A percentile compares a stretch with the other conserved stretches of the same genome.
Evolutionary conservation across 768 basidiomycete genomes (phyloP).

Genomic region (Imleria badia): DNA sequence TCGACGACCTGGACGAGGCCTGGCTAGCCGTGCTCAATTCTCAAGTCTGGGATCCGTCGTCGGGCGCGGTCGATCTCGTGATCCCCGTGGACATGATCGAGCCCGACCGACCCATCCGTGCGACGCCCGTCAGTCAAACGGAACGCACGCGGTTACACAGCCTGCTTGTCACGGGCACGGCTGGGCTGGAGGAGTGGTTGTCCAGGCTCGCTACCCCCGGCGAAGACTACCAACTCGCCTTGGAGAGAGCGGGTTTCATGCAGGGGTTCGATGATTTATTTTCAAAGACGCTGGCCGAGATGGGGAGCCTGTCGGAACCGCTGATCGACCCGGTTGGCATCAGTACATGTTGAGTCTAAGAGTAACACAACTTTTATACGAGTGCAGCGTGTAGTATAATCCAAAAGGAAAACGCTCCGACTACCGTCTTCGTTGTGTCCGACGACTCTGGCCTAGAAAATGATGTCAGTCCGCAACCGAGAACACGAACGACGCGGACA

Average conservation of each 20-base stretch:
- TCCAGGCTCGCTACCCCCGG: conserved; percentile 27
- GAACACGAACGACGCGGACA: conserved; percentile 19
- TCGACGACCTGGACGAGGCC: conserved; percentile 72
- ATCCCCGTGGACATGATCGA: conserved; percentile 39
- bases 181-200: conserved; percentile 71
- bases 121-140: conserved; percentile 61
- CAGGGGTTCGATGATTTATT: conserved; percentile 67
- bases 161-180: conserved; percentile 58
- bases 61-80: conserved; percentile 39
- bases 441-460: conserved; percentile 50
- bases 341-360: conserved; percentile 23
- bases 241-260: conserved; percentile 55
- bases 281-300: conserved; percentile 54
- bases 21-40: conserved; percentile 66
- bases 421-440: conserved; percentile 45
- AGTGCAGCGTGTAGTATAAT: neutral
- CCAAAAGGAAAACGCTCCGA: neutral
- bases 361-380: too few relatives aligned
- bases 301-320: conserved; percentile 47
- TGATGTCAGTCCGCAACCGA: neutral
- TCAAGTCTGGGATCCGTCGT: conserved; percentile 64
- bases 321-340: conserved; percentile 21
- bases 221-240: conserved; percentile 33
- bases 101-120: conserved; percentile 29
- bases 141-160: conserved; percentile 71